Conservation (phyloP, 192 early-diverging fungal genomes). For the Linnemannia elongata region DNA sequence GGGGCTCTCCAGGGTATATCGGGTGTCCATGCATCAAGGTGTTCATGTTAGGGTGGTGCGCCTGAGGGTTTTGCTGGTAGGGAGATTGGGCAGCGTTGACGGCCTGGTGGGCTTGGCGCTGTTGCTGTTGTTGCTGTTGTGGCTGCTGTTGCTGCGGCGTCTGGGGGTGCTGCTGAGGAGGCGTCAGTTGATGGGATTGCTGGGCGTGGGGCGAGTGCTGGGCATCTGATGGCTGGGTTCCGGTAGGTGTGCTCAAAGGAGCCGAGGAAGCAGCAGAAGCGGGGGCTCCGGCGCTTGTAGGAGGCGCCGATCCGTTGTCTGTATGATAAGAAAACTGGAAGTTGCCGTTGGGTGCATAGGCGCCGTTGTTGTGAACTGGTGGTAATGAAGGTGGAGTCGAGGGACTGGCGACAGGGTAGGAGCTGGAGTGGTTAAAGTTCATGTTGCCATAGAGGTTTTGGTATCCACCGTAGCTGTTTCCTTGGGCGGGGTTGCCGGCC, state of each 20-base stretch:
- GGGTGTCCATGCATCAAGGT: conserved; percentile 40
- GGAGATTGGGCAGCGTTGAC: conserved; percentile 29
- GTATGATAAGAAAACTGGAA: conserved; percentile 43
- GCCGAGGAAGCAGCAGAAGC: conserved; percentile 9
- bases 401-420: conserved; percentile 33
- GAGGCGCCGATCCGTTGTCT: conserved; percentile 29
- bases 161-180: conserved; percentile 49
- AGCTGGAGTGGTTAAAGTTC: conserved; percentile 32
- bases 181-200: conserved; percentile 35
- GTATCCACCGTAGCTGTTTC: conserved; percentile 39
- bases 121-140: conserved; percentile 34
- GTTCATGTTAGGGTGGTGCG: conserved; percentile 39
- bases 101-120: conserved; percentile 33
- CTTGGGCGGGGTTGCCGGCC: conserved; percentile 28
- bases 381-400: conserved; percentile 42
- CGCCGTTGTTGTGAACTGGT: conserved; percentile 31
- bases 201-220: conserved; percentile 50
- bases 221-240: conserved; percentile 26
- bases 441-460: conserved; percentile 40
- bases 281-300: conserved; percentile 11
- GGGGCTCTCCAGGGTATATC: conserved; percentile 44
- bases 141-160: conserved; percentile 46
- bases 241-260: conserved; percentile 33
- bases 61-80: conserved; percentile 43
- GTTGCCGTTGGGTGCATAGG: conserved; percentile 26